Conservation (phyloP, 208 protist species). For the Naegleria lovaniensis region DNA sequence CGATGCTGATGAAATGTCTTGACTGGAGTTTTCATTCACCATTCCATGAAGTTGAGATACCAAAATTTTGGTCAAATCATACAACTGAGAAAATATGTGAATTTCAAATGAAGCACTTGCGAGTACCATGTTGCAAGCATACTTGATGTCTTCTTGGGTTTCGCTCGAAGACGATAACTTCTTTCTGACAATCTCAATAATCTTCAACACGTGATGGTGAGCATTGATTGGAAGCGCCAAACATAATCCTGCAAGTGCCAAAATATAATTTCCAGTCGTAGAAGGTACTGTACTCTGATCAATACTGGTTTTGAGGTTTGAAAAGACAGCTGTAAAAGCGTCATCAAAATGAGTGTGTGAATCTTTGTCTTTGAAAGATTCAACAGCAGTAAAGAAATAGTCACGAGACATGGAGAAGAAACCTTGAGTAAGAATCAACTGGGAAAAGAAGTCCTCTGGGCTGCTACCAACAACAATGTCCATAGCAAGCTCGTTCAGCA, state of each 20-base stretch:
- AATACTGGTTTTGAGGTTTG: background rate
- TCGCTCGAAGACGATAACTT: background rate
- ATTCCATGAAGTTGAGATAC: background rate
- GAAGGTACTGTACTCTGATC: background rate
- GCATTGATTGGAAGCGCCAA: background rate
- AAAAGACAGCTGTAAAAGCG: background rate
- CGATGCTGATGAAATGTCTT: background rate
- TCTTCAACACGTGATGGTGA: background rate
- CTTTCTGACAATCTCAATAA: background rate
- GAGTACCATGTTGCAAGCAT: background rate
- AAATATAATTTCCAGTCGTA: background rate
- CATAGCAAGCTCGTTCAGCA: background rate
- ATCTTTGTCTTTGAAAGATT: background rate
- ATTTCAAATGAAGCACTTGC: slow-evolving; percentile 1
- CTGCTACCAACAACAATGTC: background rate
- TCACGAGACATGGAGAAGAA: background rate
- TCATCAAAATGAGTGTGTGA: background rate
- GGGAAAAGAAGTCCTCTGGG: background rate
- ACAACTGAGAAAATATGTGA: background rate
- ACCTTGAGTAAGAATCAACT: background rate
- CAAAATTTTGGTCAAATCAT: background rate
- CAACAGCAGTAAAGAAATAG: background rate
- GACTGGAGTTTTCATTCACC: background rate
- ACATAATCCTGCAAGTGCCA: background rate
- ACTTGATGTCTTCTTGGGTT: background rate